phyloP scores from a whole-genome alignment of 179 eudicot genomes.

The Actinidia polygama region DNA sequence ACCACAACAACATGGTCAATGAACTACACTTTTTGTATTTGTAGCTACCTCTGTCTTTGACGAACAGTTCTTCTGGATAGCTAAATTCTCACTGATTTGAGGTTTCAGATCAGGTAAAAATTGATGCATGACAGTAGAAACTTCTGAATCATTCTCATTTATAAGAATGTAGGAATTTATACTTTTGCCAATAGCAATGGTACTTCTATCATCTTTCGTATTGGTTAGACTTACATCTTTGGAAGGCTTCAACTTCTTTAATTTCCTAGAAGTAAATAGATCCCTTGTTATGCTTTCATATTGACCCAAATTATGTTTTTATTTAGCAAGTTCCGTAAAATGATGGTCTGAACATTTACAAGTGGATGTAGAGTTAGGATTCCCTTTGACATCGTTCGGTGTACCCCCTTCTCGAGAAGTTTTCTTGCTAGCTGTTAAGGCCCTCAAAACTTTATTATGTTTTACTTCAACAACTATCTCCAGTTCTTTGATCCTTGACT shows the following conservation, averaged over 20 bases:
- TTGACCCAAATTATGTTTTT: conserved; percentile 40
- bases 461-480: conserved; percentile 62
- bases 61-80: conserved; percentile 1
- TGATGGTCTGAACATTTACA: conserved; percentile 23
- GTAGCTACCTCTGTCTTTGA: conserved; percentile 25
- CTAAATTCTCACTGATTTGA: conserved; percentile 5
- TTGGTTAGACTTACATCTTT: conserved; percentile 13
- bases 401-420: conserved; percentile 8
- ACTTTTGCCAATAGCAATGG: conserved; percentile 12
- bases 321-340: conserved; percentile 33
- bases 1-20: conserved; percentile 12
- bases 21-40: conserved; percentile 27
- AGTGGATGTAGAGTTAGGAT: conserved; percentile 18
- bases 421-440: conserved; percentile 49
- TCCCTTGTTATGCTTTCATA: conserved; percentile 21
- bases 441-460: conserved; percentile 65
- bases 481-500: conserved; percentile 67
- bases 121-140: conserved; percentile 17
- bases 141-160: conserved; percentile 14
- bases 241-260: conserved; percentile 20
- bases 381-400: not conserved
- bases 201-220: conserved; percentile 22
- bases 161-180: not conserved
- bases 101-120: conserved; percentile 30
- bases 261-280: conserved; percentile 24